Evolutionary conservation across 371 early-diverging fungal species (phyloP).

Genomic region (Syncephalastrum sp.): DNA sequence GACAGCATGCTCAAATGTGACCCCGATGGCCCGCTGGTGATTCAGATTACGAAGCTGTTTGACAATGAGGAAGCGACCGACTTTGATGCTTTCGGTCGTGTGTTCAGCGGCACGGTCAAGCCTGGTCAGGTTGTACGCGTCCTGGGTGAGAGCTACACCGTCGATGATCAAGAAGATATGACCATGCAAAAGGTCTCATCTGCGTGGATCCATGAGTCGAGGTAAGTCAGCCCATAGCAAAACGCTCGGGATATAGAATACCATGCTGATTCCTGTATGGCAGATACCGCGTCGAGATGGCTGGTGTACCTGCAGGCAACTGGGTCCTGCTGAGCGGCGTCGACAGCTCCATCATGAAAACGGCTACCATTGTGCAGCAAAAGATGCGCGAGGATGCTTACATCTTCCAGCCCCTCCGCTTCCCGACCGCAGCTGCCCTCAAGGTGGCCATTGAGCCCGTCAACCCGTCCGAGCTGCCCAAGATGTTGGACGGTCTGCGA

Average conservation of each 20-base stretch:
- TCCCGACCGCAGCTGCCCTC: slow-evolving; percentile 81
- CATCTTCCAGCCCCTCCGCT: slow-evolving; percentile 84
- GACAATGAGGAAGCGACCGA: slow-evolving; percentile 79
- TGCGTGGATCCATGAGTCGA: slow-evolving; percentile 80
- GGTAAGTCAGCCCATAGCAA: slow-evolving; percentile 34
- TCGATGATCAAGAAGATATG: slow-evolving; percentile 97
- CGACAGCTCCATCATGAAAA: slow-evolving; percentile 89
- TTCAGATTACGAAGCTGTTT: slow-evolving; percentile 89
- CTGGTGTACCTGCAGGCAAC: slow-evolving; percentile 78
- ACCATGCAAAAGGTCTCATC: slow-evolving; percentile 75
- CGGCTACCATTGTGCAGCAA: slow-evolving; percentile 84
- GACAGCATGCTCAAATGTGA: slow-evolving; percentile 81
- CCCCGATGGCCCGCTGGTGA: slow-evolving; percentile 89
- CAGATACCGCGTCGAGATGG: slow-evolving; percentile 81
- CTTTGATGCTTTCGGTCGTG: slow-evolving; percentile 91
- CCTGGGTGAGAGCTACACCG: slow-evolving; percentile 86
- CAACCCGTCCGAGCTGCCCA: slow-evolving; percentile 95
- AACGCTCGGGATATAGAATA: not conserved
- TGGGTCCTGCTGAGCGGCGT: slow-evolving; percentile 94
- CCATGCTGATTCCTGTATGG: not conserved
- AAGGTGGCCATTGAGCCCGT: slow-evolving; percentile 97
- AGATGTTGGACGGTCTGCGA: slow-evolving; percentile 95
- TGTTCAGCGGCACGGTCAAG: slow-evolving; percentile 86
- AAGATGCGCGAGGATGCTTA: slow-evolving; percentile 66
- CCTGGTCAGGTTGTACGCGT: slow-evolving; percentile 84